Conservation (phyloP, 495 filamentous ascomycete species). For the Ramalina peruviana region DNA sequence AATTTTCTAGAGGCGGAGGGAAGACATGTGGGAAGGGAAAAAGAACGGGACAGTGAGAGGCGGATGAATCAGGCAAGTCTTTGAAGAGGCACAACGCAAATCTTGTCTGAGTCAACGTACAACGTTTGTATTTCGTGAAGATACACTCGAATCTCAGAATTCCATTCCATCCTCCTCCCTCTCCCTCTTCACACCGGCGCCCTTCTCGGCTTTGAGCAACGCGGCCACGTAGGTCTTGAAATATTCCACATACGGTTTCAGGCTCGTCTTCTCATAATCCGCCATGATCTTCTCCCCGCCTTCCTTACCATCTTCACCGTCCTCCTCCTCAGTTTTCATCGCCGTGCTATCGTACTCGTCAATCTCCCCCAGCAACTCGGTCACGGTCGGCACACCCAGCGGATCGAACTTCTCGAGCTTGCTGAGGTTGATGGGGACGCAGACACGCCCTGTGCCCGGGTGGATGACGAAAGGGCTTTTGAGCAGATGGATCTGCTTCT, state of each 20-base stretch:
- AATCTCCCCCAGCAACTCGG: constrained; percentile 63
- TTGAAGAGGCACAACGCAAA: no score
- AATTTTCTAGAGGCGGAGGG: no score
- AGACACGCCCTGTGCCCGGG: constrained; percentile 83
- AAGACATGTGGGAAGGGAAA: no score
- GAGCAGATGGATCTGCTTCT: constrained; percentile 93
- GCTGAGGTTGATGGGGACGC: constrained; percentile 77
- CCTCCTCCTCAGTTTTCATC: constrained; percentile 8
- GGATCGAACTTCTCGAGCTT: constrained; percentile 72
- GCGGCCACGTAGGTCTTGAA: constrained; percentile 69
- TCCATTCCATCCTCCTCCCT: constrained; percentile 47
- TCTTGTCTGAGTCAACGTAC: no score
- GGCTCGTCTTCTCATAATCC: constrained; percentile 93
- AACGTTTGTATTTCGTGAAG: no score
- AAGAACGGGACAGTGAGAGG: no score
- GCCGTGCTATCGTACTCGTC: constrained; percentile 51
- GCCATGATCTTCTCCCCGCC: constrained; percentile 41
- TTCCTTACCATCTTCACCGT: constrained; percentile 22
- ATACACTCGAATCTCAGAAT: constrained; percentile 20
- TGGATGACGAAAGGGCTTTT: constrained; percentile 95
- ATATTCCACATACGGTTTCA: constrained; percentile 83
- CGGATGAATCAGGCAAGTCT: no score
- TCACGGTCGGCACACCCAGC: constrained; percentile 72
- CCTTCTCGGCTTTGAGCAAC: constrained; percentile 69
- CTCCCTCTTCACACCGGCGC: constrained; percentile 47